phyloP scores from a whole-genome alignment of 352 stramenopile species.

The Phytophthora sp. region DNA sequence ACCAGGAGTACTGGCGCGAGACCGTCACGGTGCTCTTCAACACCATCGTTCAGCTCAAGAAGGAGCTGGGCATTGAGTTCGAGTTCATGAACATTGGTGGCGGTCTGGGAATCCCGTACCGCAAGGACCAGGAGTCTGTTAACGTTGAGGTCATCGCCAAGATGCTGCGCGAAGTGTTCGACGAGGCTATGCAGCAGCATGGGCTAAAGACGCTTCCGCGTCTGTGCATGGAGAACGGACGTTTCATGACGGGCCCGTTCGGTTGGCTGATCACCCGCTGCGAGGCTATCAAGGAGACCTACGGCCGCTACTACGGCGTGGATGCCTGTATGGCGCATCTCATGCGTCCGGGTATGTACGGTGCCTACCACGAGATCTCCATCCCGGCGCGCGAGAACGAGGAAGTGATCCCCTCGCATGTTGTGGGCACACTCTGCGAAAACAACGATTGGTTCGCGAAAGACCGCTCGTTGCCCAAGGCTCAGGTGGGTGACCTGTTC shows the following conservation, averaged over 20 bases:
- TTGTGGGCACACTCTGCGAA: constrained; percentile 89
- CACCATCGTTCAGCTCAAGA: constrained; percentile 78
- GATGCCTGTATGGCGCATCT: constrained; percentile 91
- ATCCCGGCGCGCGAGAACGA: constrained; percentile 64
- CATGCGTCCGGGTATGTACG: constrained; percentile 92
- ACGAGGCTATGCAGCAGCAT: constrained; percentile 75
- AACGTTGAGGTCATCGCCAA: constrained; percentile 73
- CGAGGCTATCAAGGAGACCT: constrained; percentile 88
- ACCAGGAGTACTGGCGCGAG: constrained; percentile 90
- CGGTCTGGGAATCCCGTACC: constrained; percentile 89
- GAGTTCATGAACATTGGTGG: constrained; percentile 93
- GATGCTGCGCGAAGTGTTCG: constrained; percentile 81
- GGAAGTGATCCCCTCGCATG: constrained; percentile 54
- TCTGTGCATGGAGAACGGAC: constrained; percentile 91
- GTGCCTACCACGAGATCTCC: constrained; percentile 90
- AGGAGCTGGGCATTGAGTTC: constrained; percentile 87
- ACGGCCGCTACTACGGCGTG: constrained; percentile 87
- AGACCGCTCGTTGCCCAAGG: constrained; percentile 71
- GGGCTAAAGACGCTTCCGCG: constrained; percentile 62
- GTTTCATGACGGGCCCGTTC: constrained; percentile 89
- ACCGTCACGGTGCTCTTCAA: constrained; percentile 86
- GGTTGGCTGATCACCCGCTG: constrained; percentile 87
- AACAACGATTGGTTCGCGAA: constrained; percentile 95
- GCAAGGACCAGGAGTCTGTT: constrained; percentile 70
- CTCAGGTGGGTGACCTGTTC: constrained; percentile 86